Base-by-base conservation (phyloP, 306 rosid species). In the Potentilla sterilis region DNA sequence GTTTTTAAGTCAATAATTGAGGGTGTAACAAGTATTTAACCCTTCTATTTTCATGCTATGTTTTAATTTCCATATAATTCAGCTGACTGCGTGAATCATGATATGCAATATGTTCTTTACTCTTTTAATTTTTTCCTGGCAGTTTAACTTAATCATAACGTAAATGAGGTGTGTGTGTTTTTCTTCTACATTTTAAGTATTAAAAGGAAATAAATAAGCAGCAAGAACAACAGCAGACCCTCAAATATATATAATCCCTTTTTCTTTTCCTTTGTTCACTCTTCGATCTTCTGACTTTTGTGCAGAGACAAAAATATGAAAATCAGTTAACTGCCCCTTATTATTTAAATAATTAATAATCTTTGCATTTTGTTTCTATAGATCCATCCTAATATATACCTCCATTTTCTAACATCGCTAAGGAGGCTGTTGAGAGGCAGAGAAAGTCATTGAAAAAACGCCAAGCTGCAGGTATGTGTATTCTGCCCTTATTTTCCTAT, bases 371-470 rank as follows among this genome's bases (percentile, higher is more conserved):
- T 59, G n/a, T 40, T 40, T 38, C 6, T 21, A 6, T 40, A 46
- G 52, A 21, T 35, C 44, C 32, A 19, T 71, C 51, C 18, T 5
- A 35, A 52, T 57, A 71, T 71, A 11, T 18, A 5, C 0, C 9
- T 15, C 35, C 11, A 40, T 24, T 16, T 28, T 37, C 40, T 83
- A 64, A 52, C 62, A 16, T 73, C 54, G 21, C 91, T 21, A 92
- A 88, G 85, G 99, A 96, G 83, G 93, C 96, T 44, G 84, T 96
- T 58, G 98, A 92, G 75, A 88, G 99, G 69, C 98, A 90, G 75
- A 96, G 99, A 76, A 96, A 96, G 75, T 88, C 76, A n/a, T 83
- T 92, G 67, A 96, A 96, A 91, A 92, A 92, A 88, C 88, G 89
- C 75, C 98, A 89, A 74, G 70, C 89, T 46, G n/a, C n/a, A n/a